phyloP scores from a whole-genome alignment of 192 early-diverging fungal genomes.

The Lobosporangium transversale region DNA sequence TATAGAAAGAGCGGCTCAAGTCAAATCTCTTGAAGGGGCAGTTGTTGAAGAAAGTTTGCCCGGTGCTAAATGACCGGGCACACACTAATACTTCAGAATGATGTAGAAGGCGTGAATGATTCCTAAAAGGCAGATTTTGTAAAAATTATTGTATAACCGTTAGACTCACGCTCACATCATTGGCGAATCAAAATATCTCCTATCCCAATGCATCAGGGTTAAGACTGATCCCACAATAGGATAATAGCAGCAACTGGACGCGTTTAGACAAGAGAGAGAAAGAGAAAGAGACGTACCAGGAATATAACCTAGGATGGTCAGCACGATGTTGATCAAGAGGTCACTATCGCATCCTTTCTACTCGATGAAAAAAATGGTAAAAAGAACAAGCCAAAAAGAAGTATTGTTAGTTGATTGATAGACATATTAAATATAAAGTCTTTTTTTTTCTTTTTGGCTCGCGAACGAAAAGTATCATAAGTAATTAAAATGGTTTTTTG shows the following conservation, averaged over 20 bases:
- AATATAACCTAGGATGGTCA: constrained; percentile 75
- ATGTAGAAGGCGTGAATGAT: constrained; percentile 56
- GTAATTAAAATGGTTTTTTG: too few species aligned
- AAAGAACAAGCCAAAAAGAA: not conserved
- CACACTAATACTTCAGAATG: constrained; percentile 44
- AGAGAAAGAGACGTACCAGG: constrained; percentile 59
- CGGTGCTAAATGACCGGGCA: too few species aligned
- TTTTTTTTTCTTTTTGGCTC: not conserved
- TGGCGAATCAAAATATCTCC: not conserved
- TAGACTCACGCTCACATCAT: too few species aligned
- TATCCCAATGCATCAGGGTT: too few species aligned
- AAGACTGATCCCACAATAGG: too few species aligned
- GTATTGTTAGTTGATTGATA: not conserved
- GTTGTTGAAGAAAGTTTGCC: too few species aligned
- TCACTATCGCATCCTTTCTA: constrained; percentile 63
- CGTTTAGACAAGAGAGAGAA: too few species aligned
- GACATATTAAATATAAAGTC: not conserved
- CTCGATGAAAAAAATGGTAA: constrained; percentile 1
- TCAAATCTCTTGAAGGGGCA: too few species aligned
- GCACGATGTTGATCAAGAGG: constrained; percentile 72
- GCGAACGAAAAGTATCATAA: not conserved
- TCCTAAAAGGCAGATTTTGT: too few species aligned
- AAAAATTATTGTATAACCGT: too few species aligned
- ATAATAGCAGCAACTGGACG: too few species aligned
- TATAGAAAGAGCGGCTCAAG: too few species aligned